Evolutionary conservation across 2,329 filamentous ascomycete genomes (phyloP).

Genomic region (Paramyrothecium roridum): DNA sequence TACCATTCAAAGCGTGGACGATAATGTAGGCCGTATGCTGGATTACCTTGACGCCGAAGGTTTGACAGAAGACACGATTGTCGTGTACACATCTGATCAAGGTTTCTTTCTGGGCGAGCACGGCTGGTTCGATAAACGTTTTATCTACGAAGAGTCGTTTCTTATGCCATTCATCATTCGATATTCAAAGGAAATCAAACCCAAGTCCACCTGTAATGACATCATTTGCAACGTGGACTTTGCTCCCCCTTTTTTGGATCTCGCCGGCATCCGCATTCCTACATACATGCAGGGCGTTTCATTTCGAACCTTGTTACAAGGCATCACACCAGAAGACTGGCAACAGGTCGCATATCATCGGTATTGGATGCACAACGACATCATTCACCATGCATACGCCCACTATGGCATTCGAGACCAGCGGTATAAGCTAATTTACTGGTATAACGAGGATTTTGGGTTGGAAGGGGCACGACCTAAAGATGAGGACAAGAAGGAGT

Average conservation of each 20-base stretch:
- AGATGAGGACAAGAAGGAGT: conserved; percentile 40
- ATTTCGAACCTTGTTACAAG: conserved; percentile 34
- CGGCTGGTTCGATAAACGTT: conserved; percentile 56
- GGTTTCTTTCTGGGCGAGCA: conserved; percentile 56
- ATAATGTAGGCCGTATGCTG: conserved; percentile 46
- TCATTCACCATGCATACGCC: conserved; percentile 45
- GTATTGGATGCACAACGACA: conserved; percentile 54
- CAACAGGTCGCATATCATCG: conserved; percentile 51
- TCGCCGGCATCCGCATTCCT: conserved; percentile 35
- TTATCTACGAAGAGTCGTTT: conserved; percentile 56
- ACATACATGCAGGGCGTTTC: conserved; percentile 50
- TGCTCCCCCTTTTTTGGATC: conserved; percentile 46
- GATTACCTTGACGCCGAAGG: conserved; percentile 40
- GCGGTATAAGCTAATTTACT: conserved; percentile 54
- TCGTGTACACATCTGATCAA: conserved; percentile 53
- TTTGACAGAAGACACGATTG: conserved; percentile 42
- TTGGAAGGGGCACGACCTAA: conserved; percentile 39
- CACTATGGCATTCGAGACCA: conserved; percentile 51
- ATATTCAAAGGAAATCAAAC: conserved; percentile 37
- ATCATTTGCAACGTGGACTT: conserved; percentile 55
- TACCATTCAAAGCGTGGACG: conserved; percentile 49
- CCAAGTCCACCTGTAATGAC: conserved; percentile 37
- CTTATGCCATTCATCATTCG: conserved; percentile 53
- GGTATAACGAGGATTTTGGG: conserved; percentile 49
- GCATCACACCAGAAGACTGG: conserved; percentile 38